phyloP scores from a whole-genome alignment of 106 monocot species.

The Apostasia shenzhenica region DNA sequence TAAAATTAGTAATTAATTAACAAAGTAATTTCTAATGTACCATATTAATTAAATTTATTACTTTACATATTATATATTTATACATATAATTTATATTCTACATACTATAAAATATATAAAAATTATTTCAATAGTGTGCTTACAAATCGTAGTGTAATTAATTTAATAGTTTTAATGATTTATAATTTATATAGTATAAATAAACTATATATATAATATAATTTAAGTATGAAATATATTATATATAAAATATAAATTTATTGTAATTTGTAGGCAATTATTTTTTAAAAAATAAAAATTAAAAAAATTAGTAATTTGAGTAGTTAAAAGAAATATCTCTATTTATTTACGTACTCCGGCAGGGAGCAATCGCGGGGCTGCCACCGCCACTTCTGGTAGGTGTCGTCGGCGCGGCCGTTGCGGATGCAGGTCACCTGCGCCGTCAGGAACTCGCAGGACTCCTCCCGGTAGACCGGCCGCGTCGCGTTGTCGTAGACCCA shows the following conservation, averaged over 20 bases:
- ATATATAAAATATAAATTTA: background rate
- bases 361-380: slow-evolving; percentile 63
- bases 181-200: no score
- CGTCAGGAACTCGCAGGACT: slow-evolving; percentile 73
- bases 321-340: background rate
- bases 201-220: background rate
- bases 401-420: slow-evolving; percentile 73
- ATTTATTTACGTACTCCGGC: slow-evolving; percentile 36
- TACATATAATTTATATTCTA: no score
- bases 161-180: no score
- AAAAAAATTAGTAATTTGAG: background rate
- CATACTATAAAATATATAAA: no score
- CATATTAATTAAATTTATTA: no score
- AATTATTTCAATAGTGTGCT: no score
- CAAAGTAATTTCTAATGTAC: no score
- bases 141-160: no score
- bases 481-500: slow-evolving; percentile 73
- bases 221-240: background rate
- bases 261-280: background rate
- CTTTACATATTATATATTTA: no score
- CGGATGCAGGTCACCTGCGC: slow-evolving; percentile 86
- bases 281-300: background rate
- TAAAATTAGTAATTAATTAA: no score
- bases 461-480: slow-evolving; percentile 68
- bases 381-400: slow-evolving; percentile 94